Conservation (phyloP, 75 land plant species). For the Cunninghamia lanceolata region DNA sequence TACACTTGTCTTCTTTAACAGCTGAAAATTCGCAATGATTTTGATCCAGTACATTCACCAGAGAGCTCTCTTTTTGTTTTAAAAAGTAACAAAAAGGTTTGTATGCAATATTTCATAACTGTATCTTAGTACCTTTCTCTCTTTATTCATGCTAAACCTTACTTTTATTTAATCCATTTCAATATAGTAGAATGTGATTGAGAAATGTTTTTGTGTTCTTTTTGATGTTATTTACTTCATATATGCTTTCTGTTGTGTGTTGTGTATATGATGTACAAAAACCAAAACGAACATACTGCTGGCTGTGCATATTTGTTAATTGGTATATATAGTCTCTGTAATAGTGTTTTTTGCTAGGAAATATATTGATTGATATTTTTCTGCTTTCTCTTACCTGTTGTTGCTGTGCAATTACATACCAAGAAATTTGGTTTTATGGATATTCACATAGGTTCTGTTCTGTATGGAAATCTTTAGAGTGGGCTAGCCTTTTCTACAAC, state of each 20-base stretch:
- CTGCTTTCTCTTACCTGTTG: neutral
- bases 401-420: neutral
- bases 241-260: neutral
- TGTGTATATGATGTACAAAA: neutral
- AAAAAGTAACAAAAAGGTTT: slow-evolving; percentile 94
- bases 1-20: slow-evolving; percentile 27
- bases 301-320: neutral
- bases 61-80: slow-evolving; percentile 96
- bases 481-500: neutral
- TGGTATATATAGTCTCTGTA: neutral
- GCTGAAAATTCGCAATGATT: slow-evolving; percentile 95
- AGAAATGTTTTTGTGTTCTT: neutral
- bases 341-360: neutral
- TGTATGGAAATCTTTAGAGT: neutral
- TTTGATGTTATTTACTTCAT: neutral
- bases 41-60: slow-evolving; percentile 98
- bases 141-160: neutral
- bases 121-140: neutral
- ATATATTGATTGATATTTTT: neutral
- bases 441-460: neutral
- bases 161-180: neutral
- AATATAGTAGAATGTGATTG: neutral
- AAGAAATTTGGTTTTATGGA: neutral
- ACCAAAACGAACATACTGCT: neutral
- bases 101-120: neutral